Percentiles rank a stretch among this genome's conserved stretches.
These are phyloP conservation scores for Solanum chmielewskii DNA, from an alignment of 257 asterid genomes.

Conservation along the genomic window DNA sequence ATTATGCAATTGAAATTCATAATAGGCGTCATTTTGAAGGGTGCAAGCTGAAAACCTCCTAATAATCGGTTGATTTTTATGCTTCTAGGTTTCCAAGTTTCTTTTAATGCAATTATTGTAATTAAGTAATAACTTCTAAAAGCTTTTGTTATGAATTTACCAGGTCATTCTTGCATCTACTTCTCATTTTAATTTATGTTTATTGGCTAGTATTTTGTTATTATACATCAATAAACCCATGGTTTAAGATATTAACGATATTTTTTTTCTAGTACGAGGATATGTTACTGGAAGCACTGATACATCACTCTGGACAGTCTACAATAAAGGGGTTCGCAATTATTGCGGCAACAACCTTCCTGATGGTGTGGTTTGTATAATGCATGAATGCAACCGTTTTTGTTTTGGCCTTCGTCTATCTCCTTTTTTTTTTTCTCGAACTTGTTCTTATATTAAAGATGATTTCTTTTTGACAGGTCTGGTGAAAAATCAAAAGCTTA, in stretches of 20 bases:
- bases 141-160: background rate
- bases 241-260: background rate
- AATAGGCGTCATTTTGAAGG: background rate
- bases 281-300: slow-evolving; percentile 96
- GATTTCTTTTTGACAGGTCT: slow-evolving; percentile 30
- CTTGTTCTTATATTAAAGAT: background rate
- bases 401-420: background rate
- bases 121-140: background rate
- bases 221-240: background rate
- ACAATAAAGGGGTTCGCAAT: slow-evolving; percentile 62
- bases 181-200: background rate
- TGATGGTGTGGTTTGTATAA: slow-evolving; percentile 53
- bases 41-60: background rate
- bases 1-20: background rate
- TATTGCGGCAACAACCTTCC: slow-evolving; percentile 92
- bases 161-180: background rate
- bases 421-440: background rate
- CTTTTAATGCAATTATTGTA: background rate
- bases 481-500: slow-evolving; percentile 77
- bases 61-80: background rate
- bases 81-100: background rate
- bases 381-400: background rate
- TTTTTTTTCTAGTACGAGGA: slow-evolving; percentile 55
- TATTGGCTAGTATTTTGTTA: background rate
- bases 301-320: slow-evolving; percentile 94